Base-by-base conservation (phyloP, 768 basidiomycete species). In the Psilocybe azurescens region DNA sequence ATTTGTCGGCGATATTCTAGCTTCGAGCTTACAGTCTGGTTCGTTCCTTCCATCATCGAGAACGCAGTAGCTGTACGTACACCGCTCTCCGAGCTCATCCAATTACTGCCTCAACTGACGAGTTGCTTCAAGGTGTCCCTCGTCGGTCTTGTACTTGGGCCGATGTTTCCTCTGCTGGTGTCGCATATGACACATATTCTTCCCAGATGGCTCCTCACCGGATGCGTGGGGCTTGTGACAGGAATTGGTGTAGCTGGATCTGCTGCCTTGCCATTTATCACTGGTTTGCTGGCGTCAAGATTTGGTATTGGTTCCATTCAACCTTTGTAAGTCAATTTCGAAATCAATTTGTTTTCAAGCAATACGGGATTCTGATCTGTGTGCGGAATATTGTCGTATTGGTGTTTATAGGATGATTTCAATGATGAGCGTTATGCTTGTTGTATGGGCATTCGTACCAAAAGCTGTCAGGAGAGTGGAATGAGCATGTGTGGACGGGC, bases 141-240 rank as follows among this genome's bases (percentile, higher is more conserved):
- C 44, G 74, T 90, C 11, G 91, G 91, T 10, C 62, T 91, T 9
- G 73, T 91, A 18, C 75, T 93, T 33, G 91, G 90, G 0, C 90
- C 90, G 3, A 84, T 92, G 75, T 91, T 87, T 69, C 89, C 89
- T 2, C 80, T 90, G 36, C 79, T 85, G 5, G 86, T 94, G 80
- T 89, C 88, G 66, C 83, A 90, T 48, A 79, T 88, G 11, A 81
- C 86, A 2, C 81, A 85, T 3, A 79, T 93, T 56, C 74, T 95
- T 5, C 93, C 93, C 1, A 79, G 79, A 9, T 88, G 88, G 82
- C 77, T 95, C 7, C 79, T 92, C 47, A 83, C 80, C 47, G 85
- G 81, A 20, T 79, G 82, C 8, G 83, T 89, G 28, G 88, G 88
- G 11, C 87, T 86, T 80, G 85, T 89, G 36, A 81, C 86, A 7